phyloP scores from a whole-genome alignment of 768 basidiomycete species.

The Cubamyces sp. region DNA sequence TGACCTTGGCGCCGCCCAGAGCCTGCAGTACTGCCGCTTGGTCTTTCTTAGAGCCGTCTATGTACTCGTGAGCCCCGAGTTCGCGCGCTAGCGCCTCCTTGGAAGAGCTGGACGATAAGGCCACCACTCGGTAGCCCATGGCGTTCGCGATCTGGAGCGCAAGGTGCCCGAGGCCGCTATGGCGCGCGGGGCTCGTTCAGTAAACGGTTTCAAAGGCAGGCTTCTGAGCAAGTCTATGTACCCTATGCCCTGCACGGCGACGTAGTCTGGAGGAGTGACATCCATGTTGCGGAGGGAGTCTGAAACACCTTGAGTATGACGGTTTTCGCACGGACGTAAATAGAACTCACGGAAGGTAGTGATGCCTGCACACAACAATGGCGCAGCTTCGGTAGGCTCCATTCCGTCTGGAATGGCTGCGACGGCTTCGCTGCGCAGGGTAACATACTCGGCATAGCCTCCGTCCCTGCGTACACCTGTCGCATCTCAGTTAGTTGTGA shows the following conservation, averaged over 20 bases:
- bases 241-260: conserved; percentile 44
- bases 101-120: conserved; percentile 35
- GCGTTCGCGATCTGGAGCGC: conserved; percentile 39
- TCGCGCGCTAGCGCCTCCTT: conserved; percentile 40
- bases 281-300: conserved; percentile 36
- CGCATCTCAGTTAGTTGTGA: not conserved
- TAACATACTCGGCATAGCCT: conserved; percentile 35
- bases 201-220: not conserved
- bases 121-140: conserved; percentile 43
- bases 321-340: not conserved
- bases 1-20: conserved; percentile 44
- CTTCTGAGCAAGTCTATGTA: conserved; percentile 1
- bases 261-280: conserved; percentile 38
- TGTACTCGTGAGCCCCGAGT: conserved; percentile 44
- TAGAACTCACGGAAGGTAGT: conserved; percentile 39
- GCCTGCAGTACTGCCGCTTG: conserved; percentile 38
- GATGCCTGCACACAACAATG: conserved; percentile 42
- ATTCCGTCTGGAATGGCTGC: conserved; percentile 30
- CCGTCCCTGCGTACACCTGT: conserved; percentile 34
- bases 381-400: conserved; percentile 34
- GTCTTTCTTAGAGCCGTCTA: conserved; percentile 37
- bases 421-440: conserved; percentile 32
- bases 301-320: not conserved
- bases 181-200: not conserved
- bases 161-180: conserved; percentile 39